phyloP scores from a whole-genome alignment of 2,329 filamentous ascomycete species.

The Pseudonectria foliicola region DNA sequence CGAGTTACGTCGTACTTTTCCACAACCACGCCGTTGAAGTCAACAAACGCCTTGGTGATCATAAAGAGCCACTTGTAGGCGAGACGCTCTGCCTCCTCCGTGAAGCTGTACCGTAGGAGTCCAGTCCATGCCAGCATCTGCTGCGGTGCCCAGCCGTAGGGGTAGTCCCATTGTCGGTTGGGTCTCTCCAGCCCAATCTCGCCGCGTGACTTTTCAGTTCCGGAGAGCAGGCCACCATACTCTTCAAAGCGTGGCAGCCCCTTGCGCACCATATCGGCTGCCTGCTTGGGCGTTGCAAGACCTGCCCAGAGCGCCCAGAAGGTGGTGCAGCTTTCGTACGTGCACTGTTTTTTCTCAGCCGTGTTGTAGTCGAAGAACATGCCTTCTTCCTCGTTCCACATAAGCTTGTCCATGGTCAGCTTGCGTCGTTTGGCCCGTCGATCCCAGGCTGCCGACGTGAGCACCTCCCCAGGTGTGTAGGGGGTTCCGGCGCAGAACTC shows the following conservation, averaged over 20 bases:
- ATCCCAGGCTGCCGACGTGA: conserved; percentile 86
- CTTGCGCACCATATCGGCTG: conserved; percentile 70
- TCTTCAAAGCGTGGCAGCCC: conserved; percentile 84
- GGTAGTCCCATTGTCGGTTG: conserved; percentile 97
- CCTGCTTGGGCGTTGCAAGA: conserved; percentile 76
- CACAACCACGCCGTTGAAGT: conserved; percentile 96
- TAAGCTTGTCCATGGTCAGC: conserved; percentile 79
- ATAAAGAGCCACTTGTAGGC: conserved; percentile 97
- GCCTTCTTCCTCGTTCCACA: conserved; percentile 86
- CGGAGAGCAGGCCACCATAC: conserved; percentile 79
- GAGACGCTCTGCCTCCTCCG: conserved; percentile 79
- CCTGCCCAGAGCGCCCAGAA: conserved; percentile 98
- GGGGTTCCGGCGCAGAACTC: conserved; percentile 68
- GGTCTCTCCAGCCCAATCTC: conserved; percentile 71
- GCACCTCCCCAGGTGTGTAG: conserved; percentile 59
- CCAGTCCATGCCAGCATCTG: conserved; percentile 98
- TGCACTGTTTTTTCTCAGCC: conserved; percentile 67
- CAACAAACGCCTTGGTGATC: conserved; percentile 97
- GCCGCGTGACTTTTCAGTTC: conserved; percentile 84
- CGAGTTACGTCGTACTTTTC: conserved; percentile 98
- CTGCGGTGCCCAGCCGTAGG: conserved; percentile 96
- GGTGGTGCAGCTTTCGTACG: conserved; percentile 86
- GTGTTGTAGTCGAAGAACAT: conserved; percentile 99
- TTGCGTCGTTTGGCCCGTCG: conserved; percentile 79
- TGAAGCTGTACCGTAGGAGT: conserved; percentile 83